Base-by-base conservation (phyloP, 306 rosid species). In the Trichosanthes cucumerina region DNA sequence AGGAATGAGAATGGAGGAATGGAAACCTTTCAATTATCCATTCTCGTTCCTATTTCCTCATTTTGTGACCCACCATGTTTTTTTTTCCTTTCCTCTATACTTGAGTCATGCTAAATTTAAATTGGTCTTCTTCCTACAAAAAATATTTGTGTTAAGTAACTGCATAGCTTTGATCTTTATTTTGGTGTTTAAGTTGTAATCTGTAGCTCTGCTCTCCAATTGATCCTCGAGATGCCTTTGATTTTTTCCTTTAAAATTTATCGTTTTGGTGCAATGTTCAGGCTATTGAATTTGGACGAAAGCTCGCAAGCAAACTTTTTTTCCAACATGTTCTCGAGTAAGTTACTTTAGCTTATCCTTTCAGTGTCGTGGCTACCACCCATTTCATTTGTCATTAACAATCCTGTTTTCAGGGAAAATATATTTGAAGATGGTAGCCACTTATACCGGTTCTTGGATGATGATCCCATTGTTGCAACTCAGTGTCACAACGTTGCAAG, bases 211-310 rank as follows among this genome's bases (percentile, higher is more conserved):
- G 60, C 62, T 73, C 78, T 73, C 16, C 33, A 50, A 72, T 15
- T 50, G 31, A 33, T 74, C 62, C 78, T 19, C 19, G 60, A 74
- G 46, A 49, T 50, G 78, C 5, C 59, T 33, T 62, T 54, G 69
- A 65, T 60, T 33, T 41, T 58, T 66, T 74, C 66, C 58, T 21
- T 65, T 75, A 0, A 1, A 39, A 19, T 10, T 78, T 68, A 71
- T 83, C 71, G 44, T 83, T 86, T 46, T 4, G 63, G 41, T 82
- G 80, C 82, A 71, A 63, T 75, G 86, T 75, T 76, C 87, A 92
- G 97, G 97, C 96, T 70, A 75, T 91, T 75, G 93, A 89, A 71
- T 92, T 89, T 89, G 98, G 92, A 72, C 93, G 91, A 78, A 91
- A 91, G 87, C 96, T 95, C 79, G 95, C 95, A n/a, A 83, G 81